phyloP scores from a whole-genome alignment of 2,329 filamentous ascomycete species.

The Monosporascus sp. region DNA sequence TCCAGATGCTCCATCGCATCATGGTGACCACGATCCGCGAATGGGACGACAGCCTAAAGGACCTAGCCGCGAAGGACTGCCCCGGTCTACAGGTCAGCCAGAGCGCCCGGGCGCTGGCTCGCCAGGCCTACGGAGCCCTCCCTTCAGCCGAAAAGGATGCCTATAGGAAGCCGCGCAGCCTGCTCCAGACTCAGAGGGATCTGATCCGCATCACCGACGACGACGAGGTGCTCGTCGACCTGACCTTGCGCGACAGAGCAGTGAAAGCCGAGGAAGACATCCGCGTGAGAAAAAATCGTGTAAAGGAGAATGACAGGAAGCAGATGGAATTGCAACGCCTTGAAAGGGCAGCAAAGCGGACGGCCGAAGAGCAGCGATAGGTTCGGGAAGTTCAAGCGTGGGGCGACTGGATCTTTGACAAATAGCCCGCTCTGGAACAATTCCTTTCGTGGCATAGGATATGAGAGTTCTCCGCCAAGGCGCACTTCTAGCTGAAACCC shows the following conservation, averaged over 20 bases:
- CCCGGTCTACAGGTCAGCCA: slow-evolving; percentile 8
- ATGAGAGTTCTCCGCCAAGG: no score
- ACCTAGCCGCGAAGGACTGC: slow-evolving; percentile 12
- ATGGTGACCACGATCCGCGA: slow-evolving; percentile 12
- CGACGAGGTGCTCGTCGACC: slow-evolving; percentile 3
- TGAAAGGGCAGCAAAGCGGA: background rate
- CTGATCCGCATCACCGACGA: slow-evolving; percentile 1
- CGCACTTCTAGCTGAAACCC: no score
- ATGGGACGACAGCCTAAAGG: slow-evolving; percentile 8
- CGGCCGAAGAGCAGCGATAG: no score
- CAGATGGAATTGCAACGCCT: background rate
- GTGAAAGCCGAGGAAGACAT: slow-evolving; percentile 1
- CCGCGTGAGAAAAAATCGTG: background rate
- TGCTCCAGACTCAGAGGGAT: background rate
- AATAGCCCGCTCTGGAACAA: no score
- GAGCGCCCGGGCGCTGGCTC: background rate
- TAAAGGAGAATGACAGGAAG: background rate
- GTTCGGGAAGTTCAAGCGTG: no score
- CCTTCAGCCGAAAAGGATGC: background rate
- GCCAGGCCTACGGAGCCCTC: background rate
- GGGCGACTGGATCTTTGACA: no score
- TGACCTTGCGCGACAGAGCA: slow-evolving; percentile 1
- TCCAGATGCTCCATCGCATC: slow-evolving; percentile 16
- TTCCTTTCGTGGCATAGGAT: no score
- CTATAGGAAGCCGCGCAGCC: background rate